Evolutionary conservation across 495 filamentous ascomycete genomes (phyloP), one percentile per base, ranked within the genome.

Genomic region (Penicillium longicatenatum): DNA sequence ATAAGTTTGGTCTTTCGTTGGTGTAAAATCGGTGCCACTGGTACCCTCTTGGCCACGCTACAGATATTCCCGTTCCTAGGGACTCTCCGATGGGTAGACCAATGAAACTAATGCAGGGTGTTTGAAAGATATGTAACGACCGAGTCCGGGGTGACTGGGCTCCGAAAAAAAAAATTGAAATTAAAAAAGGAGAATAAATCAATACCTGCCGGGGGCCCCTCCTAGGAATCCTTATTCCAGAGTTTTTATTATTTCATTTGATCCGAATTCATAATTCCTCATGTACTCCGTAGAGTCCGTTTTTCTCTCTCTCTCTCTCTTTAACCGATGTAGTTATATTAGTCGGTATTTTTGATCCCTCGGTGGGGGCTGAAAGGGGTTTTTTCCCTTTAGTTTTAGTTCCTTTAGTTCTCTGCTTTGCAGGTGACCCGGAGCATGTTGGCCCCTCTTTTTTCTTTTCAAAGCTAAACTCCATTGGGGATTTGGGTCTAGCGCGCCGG

Each of bases 391-490:
- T 11, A n/a, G n/a, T 17, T 50, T 29, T 12, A 31, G 17, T 50
- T 17, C 26, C 24, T 16, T 39, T 39, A 39, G 37, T 39, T 39
- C 37, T 39, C 7, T 6, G 37, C 37, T 39, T 39, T n/a, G 37
- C 37, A 39, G 37, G 37, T 39, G 37, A 39, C 37, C 37, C 14
- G 16, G 16, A 16, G 14, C 37, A 39, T 39, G 16, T 35, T 39
- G 7, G 37, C 42, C 42, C 42, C 50, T 42, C 35, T 53, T 42
- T 42, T 29, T 30, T 44, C 29, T 29, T 33, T 49, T 47, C 16
- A 8, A 6, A n/a, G 14, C 37, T 39, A 39, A 39, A 39, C 37
- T n/a, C 0, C 6, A n/a, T 39, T 39, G 1, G 37, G 37, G 42
- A 43, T 17, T 30, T 33, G 16, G 47, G 4, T 31, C 29, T 29